Conservation (phyloP, 2,329 filamentous ascomycete genomes). For the Penicillium sp. region DNA sequence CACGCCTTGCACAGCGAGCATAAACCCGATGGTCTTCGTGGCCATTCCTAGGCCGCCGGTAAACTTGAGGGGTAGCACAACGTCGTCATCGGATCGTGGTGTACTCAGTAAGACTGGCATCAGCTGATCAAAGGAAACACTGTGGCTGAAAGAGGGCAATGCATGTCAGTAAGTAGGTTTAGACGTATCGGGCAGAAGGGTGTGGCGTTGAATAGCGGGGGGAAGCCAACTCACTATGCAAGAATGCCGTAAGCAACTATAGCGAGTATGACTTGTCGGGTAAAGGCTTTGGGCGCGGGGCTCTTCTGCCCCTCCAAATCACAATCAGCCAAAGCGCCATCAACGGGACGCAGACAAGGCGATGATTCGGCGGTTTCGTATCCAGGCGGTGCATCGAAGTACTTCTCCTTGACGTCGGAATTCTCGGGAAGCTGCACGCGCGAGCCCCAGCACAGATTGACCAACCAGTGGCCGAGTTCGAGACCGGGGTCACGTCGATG, state of each 20-base stretch:
- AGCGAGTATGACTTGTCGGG: slow-evolving; percentile 77
- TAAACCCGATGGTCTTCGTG: slow-evolving; percentile 79
- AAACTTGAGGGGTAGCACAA: slow-evolving; percentile 79
- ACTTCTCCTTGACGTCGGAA: slow-evolving; percentile 46
- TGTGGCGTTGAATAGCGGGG: not conserved
- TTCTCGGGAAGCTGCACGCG: slow-evolving; percentile 38
- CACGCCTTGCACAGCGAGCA: slow-evolving; percentile 82
- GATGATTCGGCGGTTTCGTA: slow-evolving; percentile 62
- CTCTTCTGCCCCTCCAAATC: slow-evolving; percentile 45
- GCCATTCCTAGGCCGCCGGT: slow-evolving; percentile 79
- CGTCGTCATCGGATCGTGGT: slow-evolving; percentile 49
- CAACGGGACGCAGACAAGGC: slow-evolving; percentile 45
- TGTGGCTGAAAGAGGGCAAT: slow-evolving; percentile 63
- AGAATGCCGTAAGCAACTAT: slow-evolving; percentile 89
- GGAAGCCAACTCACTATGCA: slow-evolving; percentile 71
- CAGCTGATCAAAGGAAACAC: slow-evolving; percentile 92
- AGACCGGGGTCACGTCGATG: slow-evolving; percentile 70
- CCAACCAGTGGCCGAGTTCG: slow-evolving; percentile 71
- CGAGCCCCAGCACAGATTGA: slow-evolving; percentile 35
- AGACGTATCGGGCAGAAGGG: slow-evolving; percentile 4
- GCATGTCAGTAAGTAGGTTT: slow-evolving; percentile 47
- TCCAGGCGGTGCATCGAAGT: slow-evolving; percentile 65
- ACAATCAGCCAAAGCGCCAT: slow-evolving; percentile 32
- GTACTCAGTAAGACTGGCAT: slow-evolving; percentile 90
- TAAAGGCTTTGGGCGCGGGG: slow-evolving; percentile 65